These are phyloP conservation scores for Thielaviopsis ethacetica DNA, from an alignment of 2,329 filamentous ascomycete genomes.

Conservation along the genomic window DNA sequence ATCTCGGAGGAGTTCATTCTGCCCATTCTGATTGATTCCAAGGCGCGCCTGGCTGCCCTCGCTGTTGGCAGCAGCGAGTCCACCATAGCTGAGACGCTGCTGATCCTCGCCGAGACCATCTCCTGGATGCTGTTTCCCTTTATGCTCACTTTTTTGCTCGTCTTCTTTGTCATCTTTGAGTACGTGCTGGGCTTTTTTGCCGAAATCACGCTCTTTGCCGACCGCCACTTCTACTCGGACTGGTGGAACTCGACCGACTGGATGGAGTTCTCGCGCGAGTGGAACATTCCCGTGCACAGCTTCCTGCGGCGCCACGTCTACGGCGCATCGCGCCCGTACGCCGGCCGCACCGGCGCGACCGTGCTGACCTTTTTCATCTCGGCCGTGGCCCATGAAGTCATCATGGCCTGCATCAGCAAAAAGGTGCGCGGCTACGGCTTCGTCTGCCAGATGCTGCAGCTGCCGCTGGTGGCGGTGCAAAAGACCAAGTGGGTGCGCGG, in stretches of 20 bases:
- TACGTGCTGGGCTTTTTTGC: constrained; percentile 90
- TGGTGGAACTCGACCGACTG: constrained; percentile 71
- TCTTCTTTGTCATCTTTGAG: constrained; percentile 97
- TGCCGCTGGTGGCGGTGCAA: constrained; percentile 88
- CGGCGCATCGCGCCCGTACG: constrained; percentile 57
- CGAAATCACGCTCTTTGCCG: constrained; percentile 83
- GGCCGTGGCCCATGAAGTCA: constrained; percentile 78
- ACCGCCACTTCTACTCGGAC: constrained; percentile 79
- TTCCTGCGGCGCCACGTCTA: constrained; percentile 94
- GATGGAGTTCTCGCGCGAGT: constrained; percentile 91
- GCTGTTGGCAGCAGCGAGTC: background rate
- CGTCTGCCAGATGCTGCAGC: constrained; percentile 86
- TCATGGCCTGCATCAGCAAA: constrained; percentile 97
- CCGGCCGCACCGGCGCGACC: constrained; percentile 64
- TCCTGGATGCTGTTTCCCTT: constrained; percentile 89
- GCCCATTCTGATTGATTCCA: constrained; percentile 66
- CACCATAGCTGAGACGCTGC: constrained; percentile 40
- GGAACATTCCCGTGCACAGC: constrained; percentile 95
- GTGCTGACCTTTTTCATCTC: constrained; percentile 83
- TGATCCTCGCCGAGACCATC: constrained; percentile 80
- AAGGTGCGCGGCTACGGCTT: constrained; percentile 92
- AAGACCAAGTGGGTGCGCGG: constrained; percentile 60
- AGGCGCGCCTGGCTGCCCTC: constrained; percentile 24
- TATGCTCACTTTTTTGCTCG: constrained; percentile 86
- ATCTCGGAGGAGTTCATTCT: constrained; percentile 91